A percentile compares a stretch with the other conserved stretches of the same genome.
These are phyloP conservation scores for Naganishia vaughanmartiniae DNA, from an alignment of 768 basidiomycete species.

Conservation along the genomic window DNA sequence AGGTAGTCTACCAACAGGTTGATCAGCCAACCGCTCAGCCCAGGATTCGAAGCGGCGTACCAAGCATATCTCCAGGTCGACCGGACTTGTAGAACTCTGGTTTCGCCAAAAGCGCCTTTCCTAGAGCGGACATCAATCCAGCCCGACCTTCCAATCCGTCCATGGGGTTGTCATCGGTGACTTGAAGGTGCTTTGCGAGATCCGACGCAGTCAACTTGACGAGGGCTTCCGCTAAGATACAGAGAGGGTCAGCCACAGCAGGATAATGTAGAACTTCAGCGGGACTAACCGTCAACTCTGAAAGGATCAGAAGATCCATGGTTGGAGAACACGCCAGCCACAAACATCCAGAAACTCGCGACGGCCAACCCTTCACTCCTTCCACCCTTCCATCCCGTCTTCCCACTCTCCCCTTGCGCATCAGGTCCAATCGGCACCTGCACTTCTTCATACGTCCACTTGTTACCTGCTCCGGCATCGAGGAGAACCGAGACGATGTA, in stretches of 20 bases:
- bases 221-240: conserved; percentile 66
- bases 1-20: conserved; percentile 10
- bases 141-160: conserved; percentile 85
- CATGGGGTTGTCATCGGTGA: conserved; percentile 72
- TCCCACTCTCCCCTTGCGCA: conserved; percentile 31
- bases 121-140: conserved; percentile 69
- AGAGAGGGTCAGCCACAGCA: neutral
- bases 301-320: conserved; percentile 38
- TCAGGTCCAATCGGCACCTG: conserved; percentile 13
- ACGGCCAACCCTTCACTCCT: conserved; percentile 71
- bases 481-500: conserved; percentile 84
- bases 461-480: conserved; percentile 58
- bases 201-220: conserved; percentile 62
- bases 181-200: conserved; percentile 74
- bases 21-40: neutral
- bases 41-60: conserved; percentile 54
- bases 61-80: conserved; percentile 77
- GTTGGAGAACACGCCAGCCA: conserved; percentile 75
- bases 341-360: conserved; percentile 87
- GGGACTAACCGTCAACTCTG: neutral
- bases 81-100: conserved; percentile 68
- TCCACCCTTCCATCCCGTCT: conserved; percentile 60
- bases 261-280: neutral
- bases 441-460: conserved; percentile 21
- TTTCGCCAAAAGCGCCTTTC: conserved; percentile 65